Base-by-base conservation (phyloP, 1,284 basidiomycete species). In the Ceratobasidium sp. region DNA sequence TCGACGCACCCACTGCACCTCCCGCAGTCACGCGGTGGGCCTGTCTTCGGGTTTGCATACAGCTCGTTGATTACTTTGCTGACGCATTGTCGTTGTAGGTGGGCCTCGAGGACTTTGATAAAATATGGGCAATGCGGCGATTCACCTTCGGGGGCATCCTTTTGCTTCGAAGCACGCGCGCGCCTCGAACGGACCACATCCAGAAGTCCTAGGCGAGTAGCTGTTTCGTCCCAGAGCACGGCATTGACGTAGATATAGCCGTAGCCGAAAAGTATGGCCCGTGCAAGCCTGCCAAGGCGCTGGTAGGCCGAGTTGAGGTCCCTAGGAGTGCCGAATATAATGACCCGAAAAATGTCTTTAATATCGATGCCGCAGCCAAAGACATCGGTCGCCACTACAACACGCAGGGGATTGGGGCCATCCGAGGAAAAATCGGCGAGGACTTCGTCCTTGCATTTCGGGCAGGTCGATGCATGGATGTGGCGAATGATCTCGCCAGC, bases 301-400 rank as follows among this genome's bases (percentile, higher is more conserved):
- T 68, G 66, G 33, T 38, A 41, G 0, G 30, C 27, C n/a, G 66
- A 33, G 16, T 68, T 33, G 14, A 48, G 35, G 23, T 68, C n/a
- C 10, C 48, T 48, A 48, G 66, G 66, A 3, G 66, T 68, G 1
- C 66, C 66, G 14, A 54, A 68, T 1, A 35, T 55, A 14, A 68
- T 54, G 3, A 68, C 66, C 3, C 50, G 23, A 3, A 27, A 1
- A 2, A 68, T 14, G 20, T 68, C 66, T 35, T 18, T 4, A 41
- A 68, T 55, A 30, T 68, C 50, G 7, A 68, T 38, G 3, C 66
- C 66, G 41, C 50, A 68, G 4, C 66, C 66, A 55, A 68, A 68
- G 0, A n/a, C 66, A 1, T 68, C 66, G 1, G 50, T 55, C 2
- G 66, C 66, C 20, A 55, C 48, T 2, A 68, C 23, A 10, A 54